Percentiles rank a stretch among this genome's conserved stretches.
Conservation (phyloP, 2,329 filamentous ascomycete genomes). For the Bertia moriformis region DNA sequence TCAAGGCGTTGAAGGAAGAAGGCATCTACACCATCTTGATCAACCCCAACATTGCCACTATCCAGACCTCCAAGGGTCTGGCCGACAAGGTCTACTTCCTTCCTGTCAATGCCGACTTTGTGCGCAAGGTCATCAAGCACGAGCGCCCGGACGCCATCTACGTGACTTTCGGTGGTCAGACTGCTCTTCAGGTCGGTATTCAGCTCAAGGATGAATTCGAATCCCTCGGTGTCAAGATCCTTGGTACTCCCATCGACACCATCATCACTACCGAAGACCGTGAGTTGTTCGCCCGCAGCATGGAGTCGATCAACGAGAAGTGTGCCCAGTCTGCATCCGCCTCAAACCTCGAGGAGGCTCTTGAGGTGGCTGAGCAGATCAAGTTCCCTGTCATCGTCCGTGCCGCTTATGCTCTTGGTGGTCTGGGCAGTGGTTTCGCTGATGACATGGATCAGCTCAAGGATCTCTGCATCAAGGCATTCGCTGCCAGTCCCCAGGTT, state of each 20-base stretch:
- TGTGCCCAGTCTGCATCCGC: conserved; percentile 95
- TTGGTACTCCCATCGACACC: conserved; percentile 92
- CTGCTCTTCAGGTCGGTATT: conserved; percentile 89
- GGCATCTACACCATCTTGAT: conserved; percentile 96
- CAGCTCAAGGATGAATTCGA: conserved; percentile 97
- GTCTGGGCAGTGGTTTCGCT: conserved; percentile 88
- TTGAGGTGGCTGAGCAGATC: conserved; percentile 77
- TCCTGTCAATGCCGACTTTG: conserved; percentile 90
- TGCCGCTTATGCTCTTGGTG: conserved; percentile 88
- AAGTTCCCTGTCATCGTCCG: conserved; percentile 94
- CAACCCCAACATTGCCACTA: conserved; percentile 98
- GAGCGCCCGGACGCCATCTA: conserved; percentile 95
- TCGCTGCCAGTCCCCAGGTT: conserved; percentile 88
- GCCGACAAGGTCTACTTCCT: conserved; percentile 99
- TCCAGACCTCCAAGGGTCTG: conserved; percentile 93
- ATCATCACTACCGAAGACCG: conserved; percentile 98
- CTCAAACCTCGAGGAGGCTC: conserved; percentile 73
- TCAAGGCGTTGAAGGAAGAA: conserved; percentile 95
- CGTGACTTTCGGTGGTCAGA: conserved; percentile 94
- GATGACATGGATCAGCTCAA: conserved; percentile 71
- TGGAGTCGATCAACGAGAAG: conserved; percentile 96
- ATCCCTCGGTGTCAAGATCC: conserved; percentile 75
- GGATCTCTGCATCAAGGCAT: conserved; percentile 84
- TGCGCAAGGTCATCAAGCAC: conserved; percentile 90
- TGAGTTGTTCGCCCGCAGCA: conserved; percentile 91